Percentiles rank a stretch among this genome's conserved stretches.
Conservation (phyloP, 2,329 filamentous ascomycete genomes). For the Aureobasidium melanogenum region DNA sequence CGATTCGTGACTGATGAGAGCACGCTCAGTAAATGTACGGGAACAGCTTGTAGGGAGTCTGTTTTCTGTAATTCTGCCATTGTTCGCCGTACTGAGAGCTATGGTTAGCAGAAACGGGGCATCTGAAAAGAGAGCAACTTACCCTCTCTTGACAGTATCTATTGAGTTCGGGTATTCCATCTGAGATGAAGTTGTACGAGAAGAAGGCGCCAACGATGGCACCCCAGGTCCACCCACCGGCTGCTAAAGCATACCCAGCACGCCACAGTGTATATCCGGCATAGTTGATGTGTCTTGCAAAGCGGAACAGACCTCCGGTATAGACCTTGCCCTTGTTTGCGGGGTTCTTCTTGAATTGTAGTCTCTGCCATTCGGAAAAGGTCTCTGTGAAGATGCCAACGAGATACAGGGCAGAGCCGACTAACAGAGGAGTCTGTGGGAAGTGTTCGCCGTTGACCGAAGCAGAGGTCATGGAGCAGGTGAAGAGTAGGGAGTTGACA, state of each 20-base stretch:
- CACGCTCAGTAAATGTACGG: slow-evolving; percentile 26
- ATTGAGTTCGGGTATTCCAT: slow-evolving; percentile 40
- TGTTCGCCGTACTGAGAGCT: slow-evolving; percentile 30
- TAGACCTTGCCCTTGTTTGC: slow-evolving; percentile 45
- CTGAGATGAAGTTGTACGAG: slow-evolving; percentile 36
- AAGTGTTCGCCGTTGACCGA: slow-evolving; percentile 32
- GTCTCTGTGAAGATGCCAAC: slow-evolving; percentile 47
- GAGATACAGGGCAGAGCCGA: slow-evolving; percentile 43
- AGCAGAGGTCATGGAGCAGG: slow-evolving; percentile 41
- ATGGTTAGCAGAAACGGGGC: background rate
- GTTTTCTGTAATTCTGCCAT: slow-evolving; percentile 29
- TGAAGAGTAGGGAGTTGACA: slow-evolving; percentile 47
- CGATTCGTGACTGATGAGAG: background rate
- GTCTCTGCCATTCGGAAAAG: slow-evolving; percentile 49
- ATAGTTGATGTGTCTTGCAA: slow-evolving; percentile 48
- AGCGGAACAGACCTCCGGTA: slow-evolving; percentile 39
- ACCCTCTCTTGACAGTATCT: slow-evolving; percentile 39
- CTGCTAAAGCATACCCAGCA: slow-evolving; percentile 39
- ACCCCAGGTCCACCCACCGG: slow-evolving; percentile 40
- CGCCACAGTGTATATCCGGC: slow-evolving; percentile 45
- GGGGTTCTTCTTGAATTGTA: slow-evolving; percentile 41
- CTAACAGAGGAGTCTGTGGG: slow-evolving; percentile 34
- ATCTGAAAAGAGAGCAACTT: slow-evolving; percentile 14
- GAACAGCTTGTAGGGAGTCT: slow-evolving; percentile 31
- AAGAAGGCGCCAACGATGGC: slow-evolving; percentile 33